Base-by-base conservation (phyloP, 179 eudicot genomes). In the Drosera spatulata region DNA sequence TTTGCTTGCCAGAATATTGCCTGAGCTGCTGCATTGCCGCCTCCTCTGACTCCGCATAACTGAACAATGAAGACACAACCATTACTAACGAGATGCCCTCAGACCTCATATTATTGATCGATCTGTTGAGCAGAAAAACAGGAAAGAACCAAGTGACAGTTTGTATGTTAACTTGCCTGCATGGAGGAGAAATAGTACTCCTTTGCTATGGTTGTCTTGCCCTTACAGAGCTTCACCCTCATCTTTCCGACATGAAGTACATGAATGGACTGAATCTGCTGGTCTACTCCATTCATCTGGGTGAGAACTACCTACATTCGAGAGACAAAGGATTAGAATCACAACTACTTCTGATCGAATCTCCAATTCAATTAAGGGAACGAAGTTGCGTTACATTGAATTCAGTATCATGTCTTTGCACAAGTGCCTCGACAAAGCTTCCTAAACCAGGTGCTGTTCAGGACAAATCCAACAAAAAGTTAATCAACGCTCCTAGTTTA, bases 21-120 rank as follows among this genome's bases (percentile, higher is more conserved):
- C 68, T 87, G 91, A 11, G 91, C 85, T 64, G 99, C 97, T 15
- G 97, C 95, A 59, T 94, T 94, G 51, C 99, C 99, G 3, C 99
- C 99, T 33, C 99, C 99, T 74, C 97, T 78, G 14, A 94, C 88
- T 64, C 99, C 99, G 64, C 96, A 94, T 47, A 94, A 77, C 99
- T 94, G 73, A 40, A 12, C 41, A 51, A 33, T 55, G 14, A 38
- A 11, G 10, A 12, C 12, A 54, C 0, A 22, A 22, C 33, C 33
- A 22, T 22, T 22, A 22, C 33, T 22, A 22, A 22, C 33, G 33
- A 22, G 33, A 22, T 22, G 33, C 33, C 33, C 33, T 22, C 33
- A 22, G 33, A 22, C 33, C 33, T 22, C 33, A 22, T 22, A 22
- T 22, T 22, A 22, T 22, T 22, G 33, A 22, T 22, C 33, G 1